A percentile compares a stretch with the other conserved stretches of the same genome.
These are phyloP conservation scores for Erysimum cheiri DNA, from an alignment of 441 rosid species.

Conservation along the genomic window DNA sequence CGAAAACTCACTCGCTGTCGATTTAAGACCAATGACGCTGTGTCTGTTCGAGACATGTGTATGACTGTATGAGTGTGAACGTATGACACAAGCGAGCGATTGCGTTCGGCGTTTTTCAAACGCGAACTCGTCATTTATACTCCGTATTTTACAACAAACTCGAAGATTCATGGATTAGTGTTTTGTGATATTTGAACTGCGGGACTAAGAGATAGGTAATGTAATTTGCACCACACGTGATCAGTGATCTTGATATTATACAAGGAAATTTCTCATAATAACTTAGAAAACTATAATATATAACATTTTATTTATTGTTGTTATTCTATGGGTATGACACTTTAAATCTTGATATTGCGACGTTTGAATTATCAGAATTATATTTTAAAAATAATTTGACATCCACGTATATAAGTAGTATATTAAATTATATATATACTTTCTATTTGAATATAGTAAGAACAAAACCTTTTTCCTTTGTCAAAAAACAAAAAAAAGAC, in stretches of 20 bases:
- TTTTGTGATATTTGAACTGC: conserved; percentile 2
- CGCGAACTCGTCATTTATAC: not conserved
- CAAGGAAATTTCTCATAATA: not conserved
- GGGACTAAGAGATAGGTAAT: not conserved
- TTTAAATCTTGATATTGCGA: not conserved
- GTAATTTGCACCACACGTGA: not conserved
- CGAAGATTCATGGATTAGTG: conserved; percentile 16
- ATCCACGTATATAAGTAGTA: not conserved
- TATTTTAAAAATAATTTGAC: not conserved
- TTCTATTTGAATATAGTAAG: not conserved
- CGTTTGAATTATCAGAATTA: not conserved
- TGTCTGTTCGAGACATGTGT: conserved; percentile 32
- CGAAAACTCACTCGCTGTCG: conserved; percentile 39
- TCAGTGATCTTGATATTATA: not conserved
- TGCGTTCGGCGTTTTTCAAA: conserved; percentile 35
- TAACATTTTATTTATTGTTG: not conserved
- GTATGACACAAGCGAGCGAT: conserved; percentile 32
- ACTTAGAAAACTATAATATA: not conserved
- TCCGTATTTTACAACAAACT: not conserved
- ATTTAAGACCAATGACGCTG: conserved; percentile 33
- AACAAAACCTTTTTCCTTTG: not conserved
- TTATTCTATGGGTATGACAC: not conserved
- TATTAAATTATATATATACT: no score
- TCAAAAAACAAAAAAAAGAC: no score
- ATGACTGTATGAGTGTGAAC: conserved; percentile 35